These are phyloP conservation scores for Smithsoniella earleae DNA, from an alignment of 163 green algal species.

Conservation along the genomic window DNA sequence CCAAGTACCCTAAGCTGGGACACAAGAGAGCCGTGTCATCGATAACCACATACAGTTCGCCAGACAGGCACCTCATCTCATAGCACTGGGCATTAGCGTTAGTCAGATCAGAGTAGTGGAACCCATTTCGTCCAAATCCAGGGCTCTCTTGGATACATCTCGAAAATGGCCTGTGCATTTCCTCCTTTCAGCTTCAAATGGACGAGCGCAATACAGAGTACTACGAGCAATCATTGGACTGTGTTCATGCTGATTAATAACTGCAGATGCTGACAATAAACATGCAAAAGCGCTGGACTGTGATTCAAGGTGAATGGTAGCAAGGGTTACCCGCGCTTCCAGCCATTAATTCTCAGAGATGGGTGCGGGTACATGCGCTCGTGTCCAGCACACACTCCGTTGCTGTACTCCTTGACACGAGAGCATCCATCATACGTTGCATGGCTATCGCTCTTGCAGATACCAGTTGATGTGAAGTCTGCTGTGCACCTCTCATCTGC, in stretches of 20 bases:
- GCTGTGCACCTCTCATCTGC: slow-evolving; percentile 1
- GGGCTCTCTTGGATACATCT: slow-evolving; percentile 27
- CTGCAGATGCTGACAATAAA: too few relatives aligned
- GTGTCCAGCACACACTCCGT: background rate
- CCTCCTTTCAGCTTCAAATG: too few relatives aligned
- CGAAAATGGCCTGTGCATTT: slow-evolving; percentile 6
- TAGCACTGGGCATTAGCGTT: slow-evolving; percentile 24
- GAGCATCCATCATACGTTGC: slow-evolving; percentile 9
- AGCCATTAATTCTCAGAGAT: slow-evolving; percentile 7
- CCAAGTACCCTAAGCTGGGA: background rate
- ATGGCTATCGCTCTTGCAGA: background rate
- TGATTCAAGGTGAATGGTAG: too few relatives aligned
- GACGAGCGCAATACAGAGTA: too few relatives aligned
- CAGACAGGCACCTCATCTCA: slow-evolving; percentile 4
- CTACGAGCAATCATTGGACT: too few relatives aligned
- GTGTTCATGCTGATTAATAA: too few relatives aligned
- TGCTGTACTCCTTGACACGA: background rate
- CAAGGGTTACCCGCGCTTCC: too few relatives aligned
- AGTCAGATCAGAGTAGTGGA: background rate
- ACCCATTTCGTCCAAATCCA: slow-evolving; percentile 11
- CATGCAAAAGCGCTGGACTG: too few relatives aligned
- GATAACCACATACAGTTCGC: slow-evolving; percentile 8
- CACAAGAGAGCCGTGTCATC: background rate
- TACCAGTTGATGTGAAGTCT: background rate
- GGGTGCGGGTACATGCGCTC: background rate